These are phyloP conservation scores for Botrytis tulipae DNA, from an alignment of 2,329 filamentous ascomycete genomes.

Conservation along the genomic window DNA sequence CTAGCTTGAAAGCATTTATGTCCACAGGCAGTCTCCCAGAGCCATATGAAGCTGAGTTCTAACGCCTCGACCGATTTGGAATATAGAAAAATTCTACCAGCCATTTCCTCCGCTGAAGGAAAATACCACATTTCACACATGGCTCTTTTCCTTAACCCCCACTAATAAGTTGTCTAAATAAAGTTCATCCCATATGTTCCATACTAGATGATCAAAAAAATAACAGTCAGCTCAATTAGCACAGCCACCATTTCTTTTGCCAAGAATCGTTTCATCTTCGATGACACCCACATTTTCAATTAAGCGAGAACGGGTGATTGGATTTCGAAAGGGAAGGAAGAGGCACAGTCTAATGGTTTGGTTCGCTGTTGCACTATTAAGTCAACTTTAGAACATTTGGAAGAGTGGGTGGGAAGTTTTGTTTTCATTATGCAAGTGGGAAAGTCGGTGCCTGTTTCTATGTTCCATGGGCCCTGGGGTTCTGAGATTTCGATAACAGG, in stretches of 20 bases:
- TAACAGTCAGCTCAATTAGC: neutral
- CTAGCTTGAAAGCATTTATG: neutral
- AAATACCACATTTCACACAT: neutral
- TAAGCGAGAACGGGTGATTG: neutral
- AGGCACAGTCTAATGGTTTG: neutral
- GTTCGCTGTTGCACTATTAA: neutral
- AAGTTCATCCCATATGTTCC: neutral
- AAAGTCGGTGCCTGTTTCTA: neutral
- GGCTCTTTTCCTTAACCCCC: neutral
- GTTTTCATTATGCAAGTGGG: neutral
- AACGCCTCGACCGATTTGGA: neutral
- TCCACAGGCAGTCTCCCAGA: neutral
- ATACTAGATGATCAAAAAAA: neutral
- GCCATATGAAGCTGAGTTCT: neutral
- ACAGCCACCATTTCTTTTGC: neutral
- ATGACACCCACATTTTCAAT: neutral
- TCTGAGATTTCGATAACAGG: too few relatives aligned
- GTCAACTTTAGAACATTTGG: neutral
- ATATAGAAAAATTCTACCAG: neutral
- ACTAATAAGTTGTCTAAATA: neutral
- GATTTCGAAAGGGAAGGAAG: neutral
- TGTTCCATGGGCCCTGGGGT: neutral
- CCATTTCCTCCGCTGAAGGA: neutral
- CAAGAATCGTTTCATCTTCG: neutral
- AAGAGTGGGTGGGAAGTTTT: neutral